Evolutionary conservation across 2,329 filamentous ascomycete genomes (phyloP).

Genomic region (Nothophaeocryptopus gaeumannii): DNA sequence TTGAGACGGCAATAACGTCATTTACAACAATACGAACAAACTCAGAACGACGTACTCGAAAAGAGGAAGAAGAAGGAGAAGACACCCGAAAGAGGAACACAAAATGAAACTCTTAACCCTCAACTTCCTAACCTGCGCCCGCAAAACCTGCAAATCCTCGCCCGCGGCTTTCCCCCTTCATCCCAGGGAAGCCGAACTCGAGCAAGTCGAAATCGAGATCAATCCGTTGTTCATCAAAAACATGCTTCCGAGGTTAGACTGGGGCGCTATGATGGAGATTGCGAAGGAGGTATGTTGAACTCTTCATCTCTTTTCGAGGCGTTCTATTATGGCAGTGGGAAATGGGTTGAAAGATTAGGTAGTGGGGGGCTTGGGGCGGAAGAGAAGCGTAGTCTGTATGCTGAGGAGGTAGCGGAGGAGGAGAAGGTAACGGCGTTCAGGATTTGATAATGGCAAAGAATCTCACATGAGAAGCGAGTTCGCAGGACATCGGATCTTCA

Average conservation of each 20-base stretch:
- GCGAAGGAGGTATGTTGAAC: slow-evolving; percentile 79
- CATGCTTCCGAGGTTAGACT: slow-evolving; percentile 83
- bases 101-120: slow-evolving; percentile 93
- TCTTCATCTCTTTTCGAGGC: too few relatives aligned
- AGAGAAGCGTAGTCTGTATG: too few relatives aligned
- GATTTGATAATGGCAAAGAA: too few relatives aligned
- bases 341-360: too few relatives aligned
- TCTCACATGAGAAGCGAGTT: too few relatives aligned
- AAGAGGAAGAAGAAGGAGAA: background rate
- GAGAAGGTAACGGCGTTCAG: too few relatives aligned
- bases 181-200: slow-evolving; percentile 86
- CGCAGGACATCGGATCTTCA: too few relatives aligned
- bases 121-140: slow-evolving; percentile 94
- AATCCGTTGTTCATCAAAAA: slow-evolving; percentile 80
- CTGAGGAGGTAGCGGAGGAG: too few relatives aligned
- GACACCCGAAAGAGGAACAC: background rate
- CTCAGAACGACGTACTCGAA: background rate
- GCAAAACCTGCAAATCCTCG: slow-evolving; percentile 87
- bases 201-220: slow-evolving; percentile 75
- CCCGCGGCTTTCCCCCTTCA: slow-evolving; percentile 83
- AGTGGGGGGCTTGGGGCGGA: too few relatives aligned
- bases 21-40: background rate
- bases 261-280: slow-evolving; percentile 73
- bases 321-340: too few relatives aligned
- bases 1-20: too few relatives aligned